Evolutionary conservation across 2,329 filamentous ascomycete species (phyloP).

Genomic region (Penicillium italicum): DNA sequence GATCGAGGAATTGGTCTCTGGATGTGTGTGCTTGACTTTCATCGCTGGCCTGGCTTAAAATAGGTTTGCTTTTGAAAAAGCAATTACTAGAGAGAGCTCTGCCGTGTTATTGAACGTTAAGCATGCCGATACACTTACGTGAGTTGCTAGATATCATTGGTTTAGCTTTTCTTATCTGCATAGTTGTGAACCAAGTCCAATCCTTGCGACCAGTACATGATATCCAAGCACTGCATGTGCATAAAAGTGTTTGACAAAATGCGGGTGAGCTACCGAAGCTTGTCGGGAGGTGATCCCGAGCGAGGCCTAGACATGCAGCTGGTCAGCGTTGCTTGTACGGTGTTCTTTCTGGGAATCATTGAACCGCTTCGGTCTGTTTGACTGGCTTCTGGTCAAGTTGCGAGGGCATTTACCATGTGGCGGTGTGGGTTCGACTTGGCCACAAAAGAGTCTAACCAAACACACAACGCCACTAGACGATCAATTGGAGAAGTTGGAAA

Average conservation of each 20-base stretch:
- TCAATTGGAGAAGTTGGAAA: too few species aligned
- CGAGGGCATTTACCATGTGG: background rate
- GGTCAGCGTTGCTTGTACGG: background rate
- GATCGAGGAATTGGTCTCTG: too few species aligned
- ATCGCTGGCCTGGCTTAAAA: background rate
- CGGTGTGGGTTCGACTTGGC: background rate
- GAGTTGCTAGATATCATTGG: background rate
- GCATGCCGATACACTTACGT: background rate
- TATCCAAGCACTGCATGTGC: background rate
- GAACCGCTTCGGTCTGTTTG: background rate
- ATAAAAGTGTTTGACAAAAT: background rate
- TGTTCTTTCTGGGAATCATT: too few species aligned
- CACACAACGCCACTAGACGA: background rate
- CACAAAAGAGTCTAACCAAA: background rate
- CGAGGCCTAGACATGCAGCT: background rate
- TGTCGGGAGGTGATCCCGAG: background rate
- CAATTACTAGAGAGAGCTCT: background rate
- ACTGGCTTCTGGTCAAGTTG: background rate
- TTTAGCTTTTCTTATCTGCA: background rate
- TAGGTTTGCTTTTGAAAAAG: background rate
- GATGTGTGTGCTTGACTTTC: slow-evolving; percentile 41
- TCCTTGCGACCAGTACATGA: background rate
- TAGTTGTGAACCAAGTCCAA: background rate
- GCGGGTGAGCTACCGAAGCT: background rate
- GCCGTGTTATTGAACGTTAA: background rate